Base-by-base conservation (phyloP, 148 eudicot species). In the Arctostaphylos glauca region DNA sequence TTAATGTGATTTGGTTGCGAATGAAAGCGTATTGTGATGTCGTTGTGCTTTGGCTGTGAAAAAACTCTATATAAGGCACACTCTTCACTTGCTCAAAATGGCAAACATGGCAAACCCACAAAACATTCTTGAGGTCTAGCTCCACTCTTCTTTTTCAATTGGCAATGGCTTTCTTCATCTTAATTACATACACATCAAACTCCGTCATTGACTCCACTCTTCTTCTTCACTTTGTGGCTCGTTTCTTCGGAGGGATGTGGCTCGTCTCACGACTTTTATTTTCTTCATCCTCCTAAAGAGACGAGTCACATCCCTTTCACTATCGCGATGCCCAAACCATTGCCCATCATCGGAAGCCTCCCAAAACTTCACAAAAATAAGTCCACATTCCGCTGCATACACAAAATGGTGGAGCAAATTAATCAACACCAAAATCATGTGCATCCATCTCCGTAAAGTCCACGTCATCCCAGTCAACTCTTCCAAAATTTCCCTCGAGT, bases 301-400 rank as follows among this genome's bases (percentile, higher is more conserved):
- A 44, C 6, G 0, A 46, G 41, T 0, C 9, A 50, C 3, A 21
- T 23, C 8, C 1, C 31, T 23, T 9, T 12, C 44, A n/a, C 80
- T 82, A 16, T 80, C 84, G 3, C 81, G 75, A 2, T 75, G 84
- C 1, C 84, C 84, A 44, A 77, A 66, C 52, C 81, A 50, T 83
- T 81, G 84, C 84, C 84, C 12, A 13, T 83, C 4, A 15, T 77
- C 38, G 81, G 84, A 5, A 76, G 78, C 41, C 18, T 76, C 59
- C 76, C 74, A 0, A 50, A 52, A 67, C 9, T 83, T 41, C 53
- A 76, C 6, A 62, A 0, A n/a, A 83, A 83, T 14, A 83, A 83
- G 53, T 76, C 75, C 0, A 4, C 81, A 18, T 83, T 49, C 25
- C 84, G 81, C 2, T 83, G 81, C 81, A 41, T 83, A 54, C 84